A percentile compares a stretch with the other conserved stretches of the same genome.
Conservation (phyloP, 2,329 filamentous ascomycete genomes). For the Didymosphaeria variabile region DNA sequence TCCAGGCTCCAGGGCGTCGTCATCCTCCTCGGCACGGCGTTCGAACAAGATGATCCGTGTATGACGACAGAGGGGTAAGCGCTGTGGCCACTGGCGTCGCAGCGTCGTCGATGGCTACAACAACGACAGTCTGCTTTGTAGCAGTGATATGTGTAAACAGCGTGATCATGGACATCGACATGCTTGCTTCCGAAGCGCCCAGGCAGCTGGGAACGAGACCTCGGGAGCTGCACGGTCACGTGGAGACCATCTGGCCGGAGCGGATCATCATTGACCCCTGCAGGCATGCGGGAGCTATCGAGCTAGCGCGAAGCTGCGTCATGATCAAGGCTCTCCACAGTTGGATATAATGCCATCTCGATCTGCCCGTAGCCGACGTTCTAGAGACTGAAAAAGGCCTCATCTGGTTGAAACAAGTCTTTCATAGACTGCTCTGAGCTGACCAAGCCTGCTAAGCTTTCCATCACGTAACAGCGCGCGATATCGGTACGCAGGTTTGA, state of each 20-base stretch:
- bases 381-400: not conserved
- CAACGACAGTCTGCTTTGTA: not conserved
- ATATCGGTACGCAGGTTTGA: not conserved
- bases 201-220: not conserved
- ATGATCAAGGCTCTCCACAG: not conserved
- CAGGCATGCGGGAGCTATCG: not conserved
- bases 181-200: not conserved
- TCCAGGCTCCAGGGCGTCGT: constrained; percentile 23
- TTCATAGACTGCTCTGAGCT: not conserved
- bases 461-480: constrained; percentile 12
- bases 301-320: not conserved
- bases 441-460: constrained; percentile 3
- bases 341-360: not conserved
- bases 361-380: not conserved
- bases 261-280: too few species aligned
- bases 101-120: not conserved
- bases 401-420: not conserved
- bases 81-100: not conserved
- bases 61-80: constrained; percentile 25
- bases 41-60: constrained; percentile 11
- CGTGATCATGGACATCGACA: not conserved
- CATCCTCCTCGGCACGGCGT: constrained; percentile 18
- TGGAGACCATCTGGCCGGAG: not conserved
- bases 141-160: not conserved
- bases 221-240: not conserved